Evolutionary conservation across 1,284 basidiomycete species (phyloP), one percentile per base, ranked within the genome.

Genomic region (Pseudomicrostroma phylloplanum): DNA sequence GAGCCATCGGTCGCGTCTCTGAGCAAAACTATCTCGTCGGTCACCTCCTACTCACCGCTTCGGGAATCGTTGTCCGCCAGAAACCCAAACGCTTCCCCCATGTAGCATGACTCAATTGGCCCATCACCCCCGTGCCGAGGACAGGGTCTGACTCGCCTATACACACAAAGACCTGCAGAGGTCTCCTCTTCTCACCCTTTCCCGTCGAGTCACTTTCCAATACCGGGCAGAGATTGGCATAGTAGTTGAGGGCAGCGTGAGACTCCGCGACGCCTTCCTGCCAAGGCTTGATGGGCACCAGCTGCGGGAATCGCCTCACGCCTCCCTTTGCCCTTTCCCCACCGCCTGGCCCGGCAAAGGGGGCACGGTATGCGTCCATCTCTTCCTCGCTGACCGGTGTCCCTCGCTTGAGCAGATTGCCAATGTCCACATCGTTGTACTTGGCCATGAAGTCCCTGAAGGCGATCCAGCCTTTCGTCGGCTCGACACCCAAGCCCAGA

Each of bases 111-210:
- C 53, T 21, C 1, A 60, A 49, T 8, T 49, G 19, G 17, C 19
- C n/a, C 59, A 60, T 60, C 13, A 60, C 59, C 23, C 23, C 13
- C 39, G 39, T 46, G 19, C 54, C 54, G 11, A 60, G 25, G 8
- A 60, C 59, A 6, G 59, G 59, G 49, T 60, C 59, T 15, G 59
- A 53, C 40, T 26, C 53, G 25, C 59, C 59, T 11, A 59, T 19
- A 41, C 43, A 53, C 11, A 60, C 43, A 26, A 60, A 60, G 8
- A 60, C 59, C 12, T 42, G 49, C 11, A 60, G 53, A n/a, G 58
- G 58, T 36, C 30, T 36, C 30, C 30, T 36, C 30, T 36, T 36
- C 6, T 21, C 51, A 26, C 26, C 21, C 51, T 21, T 54, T 15
- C 51, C 51, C 19, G 56, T 49, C 42, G 39, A 56, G 13, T 57